Percentiles rank a stretch among this genome's conserved stretches.
Evolutionary conservation across 371 early-diverging fungal species (phyloP).

Genomic region (Mucor piriformis): DNA sequence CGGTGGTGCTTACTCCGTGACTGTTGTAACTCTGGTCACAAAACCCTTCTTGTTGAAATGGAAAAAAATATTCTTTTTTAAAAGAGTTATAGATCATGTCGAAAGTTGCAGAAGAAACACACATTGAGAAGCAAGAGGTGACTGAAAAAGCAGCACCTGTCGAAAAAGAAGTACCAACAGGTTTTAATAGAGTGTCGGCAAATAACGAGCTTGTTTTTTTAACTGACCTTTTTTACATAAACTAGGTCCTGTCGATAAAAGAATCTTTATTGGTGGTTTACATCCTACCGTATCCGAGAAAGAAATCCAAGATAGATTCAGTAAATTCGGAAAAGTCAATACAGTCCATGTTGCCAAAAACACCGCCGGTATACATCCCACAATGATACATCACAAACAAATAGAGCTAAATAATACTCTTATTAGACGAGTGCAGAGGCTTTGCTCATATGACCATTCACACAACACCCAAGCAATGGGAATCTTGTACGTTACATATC

Average conservation of each 20-base stretch:
- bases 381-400: not conserved
- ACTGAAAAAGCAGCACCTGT: not conserved
- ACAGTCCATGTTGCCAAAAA: constrained; percentile 57
- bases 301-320: constrained; percentile 69
- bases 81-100: not conserved
- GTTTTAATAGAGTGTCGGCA: too few relatives aligned
- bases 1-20: not conserved
- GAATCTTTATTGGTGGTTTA: constrained; percentile 80
- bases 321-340: constrained; percentile 66
- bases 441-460: constrained; percentile 74
- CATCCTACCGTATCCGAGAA: constrained; percentile 56
- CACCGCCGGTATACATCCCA: constrained; percentile 26
- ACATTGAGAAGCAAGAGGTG: not conserved
- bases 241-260: constrained; percentile 47
- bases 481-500: constrained; percentile 62
- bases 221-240: too few relatives aligned
- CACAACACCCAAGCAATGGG: constrained; percentile 70
- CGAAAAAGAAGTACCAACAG: constrained; percentile 8
- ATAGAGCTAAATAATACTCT: too few relatives aligned
- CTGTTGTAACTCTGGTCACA: not conserved
- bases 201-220: too few relatives aligned
- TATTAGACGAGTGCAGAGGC: constrained; percentile 67
- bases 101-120: not conserved
- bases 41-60: too few relatives aligned
- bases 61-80: not conserved